phyloP scores from a whole-genome alignment of 495 filamentous ascomycete genomes.

The Trichoderma asperelloides region DNA sequence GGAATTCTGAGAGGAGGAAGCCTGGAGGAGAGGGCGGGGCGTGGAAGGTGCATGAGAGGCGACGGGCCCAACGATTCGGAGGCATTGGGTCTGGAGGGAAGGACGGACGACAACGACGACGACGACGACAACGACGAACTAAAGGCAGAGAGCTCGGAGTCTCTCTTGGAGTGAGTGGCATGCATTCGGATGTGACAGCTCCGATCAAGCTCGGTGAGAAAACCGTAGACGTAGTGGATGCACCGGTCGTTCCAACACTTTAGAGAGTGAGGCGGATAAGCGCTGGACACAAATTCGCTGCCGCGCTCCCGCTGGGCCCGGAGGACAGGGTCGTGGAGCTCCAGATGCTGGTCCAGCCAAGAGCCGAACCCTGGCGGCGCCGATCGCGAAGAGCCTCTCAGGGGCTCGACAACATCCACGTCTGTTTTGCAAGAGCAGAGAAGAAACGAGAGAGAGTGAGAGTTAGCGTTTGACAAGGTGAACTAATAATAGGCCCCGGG shows the following conservation, averaged over 20 bases:
- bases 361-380: constrained; percentile 33
- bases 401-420: constrained; percentile 30
- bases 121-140: constrained; percentile 29
- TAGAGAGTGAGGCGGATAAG: constrained; percentile 32
- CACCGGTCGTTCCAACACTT: constrained; percentile 43
- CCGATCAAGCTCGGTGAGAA: constrained; percentile 34
- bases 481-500: constrained; percentile 10
- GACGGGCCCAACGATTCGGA: background rate
- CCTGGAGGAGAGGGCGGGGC: constrained; percentile 27
- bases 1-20: constrained; percentile 30
- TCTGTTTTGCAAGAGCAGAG: constrained; percentile 20
- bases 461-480: background rate
- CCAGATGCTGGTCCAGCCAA: constrained; percentile 39
- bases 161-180: constrained; percentile 27
- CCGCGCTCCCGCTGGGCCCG: constrained; percentile 32
- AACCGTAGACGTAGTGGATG: constrained; percentile 44
- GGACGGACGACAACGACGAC: constrained; percentile 25
- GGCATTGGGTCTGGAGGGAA: constrained; percentile 10
- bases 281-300: constrained; percentile 27
- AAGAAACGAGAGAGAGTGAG: constrained; percentile 13
- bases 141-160: constrained; percentile 34
- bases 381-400: constrained; percentile 30
- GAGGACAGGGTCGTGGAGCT: constrained; percentile 35
- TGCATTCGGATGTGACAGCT: constrained; percentile 39
- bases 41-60: constrained; percentile 23